Evolutionary conservation across 2,329 filamentous ascomycete genomes (phyloP).

Genomic region (Ophiostoma sp.): DNA sequence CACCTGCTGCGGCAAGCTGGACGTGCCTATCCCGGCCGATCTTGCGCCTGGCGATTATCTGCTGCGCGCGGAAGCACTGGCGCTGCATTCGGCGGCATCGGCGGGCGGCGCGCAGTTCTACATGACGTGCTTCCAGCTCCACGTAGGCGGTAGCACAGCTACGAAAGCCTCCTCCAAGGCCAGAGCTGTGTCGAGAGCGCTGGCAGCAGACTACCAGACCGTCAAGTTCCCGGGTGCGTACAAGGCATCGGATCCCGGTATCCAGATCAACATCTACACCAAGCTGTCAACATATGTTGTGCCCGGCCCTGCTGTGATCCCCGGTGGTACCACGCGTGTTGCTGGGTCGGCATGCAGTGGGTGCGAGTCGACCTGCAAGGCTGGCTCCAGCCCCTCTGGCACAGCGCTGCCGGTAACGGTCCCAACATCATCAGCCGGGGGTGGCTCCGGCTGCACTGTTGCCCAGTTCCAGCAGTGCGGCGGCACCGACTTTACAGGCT

Average conservation of each 20-base stretch:
- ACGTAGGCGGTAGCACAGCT: background rate
- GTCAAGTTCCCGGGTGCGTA: slow-evolving; percentile 43
- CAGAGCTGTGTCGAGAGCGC: slow-evolving; percentile 22
- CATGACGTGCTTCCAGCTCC: slow-evolving; percentile 3
- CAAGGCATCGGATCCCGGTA: slow-evolving; percentile 40
- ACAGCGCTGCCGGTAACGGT: background rate
- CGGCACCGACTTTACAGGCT: slow-evolving; percentile 34
- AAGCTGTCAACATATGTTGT: slow-evolving; percentile 27
- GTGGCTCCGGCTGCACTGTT: background rate
- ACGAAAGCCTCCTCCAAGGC: slow-evolving; percentile 28
- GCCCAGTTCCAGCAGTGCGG: background rate
- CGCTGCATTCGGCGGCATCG: background rate
- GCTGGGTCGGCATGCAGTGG: background rate
- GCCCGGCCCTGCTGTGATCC: background rate
- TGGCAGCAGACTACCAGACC: background rate
- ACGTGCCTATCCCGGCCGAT: slow-evolving; percentile 35
- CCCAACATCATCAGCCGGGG: background rate
- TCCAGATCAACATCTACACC: slow-evolving; percentile 45
- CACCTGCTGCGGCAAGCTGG: slow-evolving; percentile 38
- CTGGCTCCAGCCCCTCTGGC: background rate
- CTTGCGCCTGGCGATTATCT: slow-evolving; percentile 32
- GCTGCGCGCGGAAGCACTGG: background rate
- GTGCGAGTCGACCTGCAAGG: slow-evolving; percentile 4
- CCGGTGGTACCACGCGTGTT: background rate
- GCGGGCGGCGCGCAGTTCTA: background rate